These are phyloP conservation scores for Polyporus tsugae DNA, from an alignment of 1,284 basidiomycete species.

Conservation along the genomic window DNA sequence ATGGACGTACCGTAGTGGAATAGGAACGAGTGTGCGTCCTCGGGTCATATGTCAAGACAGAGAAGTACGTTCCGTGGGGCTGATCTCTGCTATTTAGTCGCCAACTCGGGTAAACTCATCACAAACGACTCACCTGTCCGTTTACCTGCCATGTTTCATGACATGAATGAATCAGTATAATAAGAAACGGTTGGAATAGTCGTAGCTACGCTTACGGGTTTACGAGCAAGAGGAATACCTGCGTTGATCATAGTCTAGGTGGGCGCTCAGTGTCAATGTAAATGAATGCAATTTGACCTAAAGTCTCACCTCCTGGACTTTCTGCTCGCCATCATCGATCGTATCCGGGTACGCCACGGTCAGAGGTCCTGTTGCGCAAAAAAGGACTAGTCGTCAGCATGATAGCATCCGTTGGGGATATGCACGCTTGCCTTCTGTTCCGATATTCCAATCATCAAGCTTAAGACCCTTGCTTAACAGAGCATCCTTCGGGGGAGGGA, in stretches of 20 bases:
- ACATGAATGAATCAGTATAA: neutral
- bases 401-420: neutral
- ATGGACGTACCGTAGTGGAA: conserved; percentile 35
- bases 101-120: neutral
- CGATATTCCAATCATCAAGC: conserved; percentile 31
- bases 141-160: conserved; percentile 28
- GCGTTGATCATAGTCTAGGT: conserved; percentile 37
- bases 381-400: neutral
- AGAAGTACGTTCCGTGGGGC: conserved; percentile 38
- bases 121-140: conserved; percentile 34
- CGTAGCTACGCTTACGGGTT: conserved; percentile 29
- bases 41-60: conserved; percentile 38
- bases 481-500: conserved; percentile 31
- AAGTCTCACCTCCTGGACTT: conserved; percentile 33
- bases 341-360: conserved; percentile 33
- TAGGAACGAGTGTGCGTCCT: conserved; percentile 40
- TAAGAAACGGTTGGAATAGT: neutral
- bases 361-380: conserved; percentile 30
- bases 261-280: neutral
- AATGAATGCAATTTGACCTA: neutral
- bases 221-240: conserved; percentile 33
- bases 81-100: conserved; percentile 5
- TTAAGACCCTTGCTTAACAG: conserved; percentile 30
- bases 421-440: conserved; percentile 28
- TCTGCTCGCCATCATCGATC: conserved; percentile 34